Percentiles rank a stretch among this genome's conserved stretches.
phyloP scores from a whole-genome alignment of 2,329 filamentous ascomycete genomes.

The Xylaria sp. region DNA sequence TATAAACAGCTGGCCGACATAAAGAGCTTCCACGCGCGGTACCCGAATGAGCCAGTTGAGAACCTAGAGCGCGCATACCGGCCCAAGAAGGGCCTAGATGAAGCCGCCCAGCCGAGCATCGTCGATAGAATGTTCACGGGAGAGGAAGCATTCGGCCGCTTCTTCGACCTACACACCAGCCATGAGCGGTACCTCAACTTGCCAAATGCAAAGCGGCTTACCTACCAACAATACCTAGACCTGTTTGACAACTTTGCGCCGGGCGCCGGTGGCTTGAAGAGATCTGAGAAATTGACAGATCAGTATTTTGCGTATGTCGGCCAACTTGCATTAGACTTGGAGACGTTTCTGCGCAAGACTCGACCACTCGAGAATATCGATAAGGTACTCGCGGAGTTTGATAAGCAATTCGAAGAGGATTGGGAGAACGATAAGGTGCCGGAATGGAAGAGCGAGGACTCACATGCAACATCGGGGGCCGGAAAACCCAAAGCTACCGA shows the following conservation, averaged over 20 bases:
- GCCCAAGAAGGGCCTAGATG: slow-evolving; percentile 68
- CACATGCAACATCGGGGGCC: slow-evolving; percentile 51
- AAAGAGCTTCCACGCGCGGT: slow-evolving; percentile 87
- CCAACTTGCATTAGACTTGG: slow-evolving; percentile 82
- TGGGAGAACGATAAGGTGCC: slow-evolving; percentile 84
- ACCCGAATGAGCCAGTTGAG: slow-evolving; percentile 94
- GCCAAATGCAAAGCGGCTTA: slow-evolving; percentile 82
- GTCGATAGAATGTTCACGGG: slow-evolving; percentile 95
- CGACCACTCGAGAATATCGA: slow-evolving; percentile 87
- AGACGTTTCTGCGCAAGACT: slow-evolving; percentile 85
- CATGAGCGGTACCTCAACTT: slow-evolving; percentile 94
- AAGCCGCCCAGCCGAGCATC: slow-evolving; percentile 70
- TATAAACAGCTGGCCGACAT: slow-evolving; percentile 84
- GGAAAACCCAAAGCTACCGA: slow-evolving; percentile 59
- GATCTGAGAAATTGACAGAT: slow-evolving; percentile 87
- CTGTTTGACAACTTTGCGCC: slow-evolving; percentile 86
- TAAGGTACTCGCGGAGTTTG: slow-evolving; percentile 78
- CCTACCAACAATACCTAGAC: slow-evolving; percentile 93
- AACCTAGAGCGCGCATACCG: slow-evolving; percentile 95
- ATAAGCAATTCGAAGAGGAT: slow-evolving; percentile 82
- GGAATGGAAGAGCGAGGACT: slow-evolving; percentile 76
- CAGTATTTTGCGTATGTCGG: slow-evolving; percentile 91
- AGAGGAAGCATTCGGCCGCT: slow-evolving; percentile 92
- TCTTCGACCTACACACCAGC: slow-evolving; percentile 84
- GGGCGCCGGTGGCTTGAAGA: slow-evolving; percentile 77